These are phyloP conservation scores for Carnegiea gigantea DNA, from an alignment of 179 eudicot genomes.

Conservation along the genomic window DNA sequence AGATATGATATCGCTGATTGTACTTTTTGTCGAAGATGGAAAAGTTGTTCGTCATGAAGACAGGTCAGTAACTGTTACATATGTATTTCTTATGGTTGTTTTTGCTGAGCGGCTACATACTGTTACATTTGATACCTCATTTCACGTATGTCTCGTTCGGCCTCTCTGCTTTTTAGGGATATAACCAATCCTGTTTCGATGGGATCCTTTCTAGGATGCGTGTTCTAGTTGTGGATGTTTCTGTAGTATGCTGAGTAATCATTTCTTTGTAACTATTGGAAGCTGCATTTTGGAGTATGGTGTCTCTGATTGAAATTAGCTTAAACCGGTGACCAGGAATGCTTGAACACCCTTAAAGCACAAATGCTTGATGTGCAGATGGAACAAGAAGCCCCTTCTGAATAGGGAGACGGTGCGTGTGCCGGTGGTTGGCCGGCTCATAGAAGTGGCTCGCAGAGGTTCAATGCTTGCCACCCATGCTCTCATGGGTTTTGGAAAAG, in stretches of 20 bases:
- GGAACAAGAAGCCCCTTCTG: constrained; percentile 79
- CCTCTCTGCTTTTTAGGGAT: too few relatives aligned
- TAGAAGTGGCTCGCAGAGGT: constrained; percentile 58
- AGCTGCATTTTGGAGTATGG: neutral
- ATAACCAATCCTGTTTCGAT: too few relatives aligned
- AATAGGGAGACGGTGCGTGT: constrained; percentile 51
- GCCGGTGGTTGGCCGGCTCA: constrained; percentile 55
- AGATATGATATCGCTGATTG: constrained; percentile 70
- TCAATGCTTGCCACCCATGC: constrained; percentile 80
- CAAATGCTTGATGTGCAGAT: constrained; percentile 34
- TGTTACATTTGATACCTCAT: too few relatives aligned
- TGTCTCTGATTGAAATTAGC: too few relatives aligned
- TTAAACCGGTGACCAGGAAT: too few relatives aligned
- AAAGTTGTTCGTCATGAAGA: constrained; percentile 80
- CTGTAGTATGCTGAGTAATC: too few relatives aligned
- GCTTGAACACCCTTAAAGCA: neutral
- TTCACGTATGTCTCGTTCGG: too few relatives aligned
- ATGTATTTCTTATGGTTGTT: too few relatives aligned
- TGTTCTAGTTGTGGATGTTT: neutral
- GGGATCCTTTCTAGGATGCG: too few relatives aligned
- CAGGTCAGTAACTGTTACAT: constrained; percentile 38
- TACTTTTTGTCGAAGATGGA: constrained; percentile 58
- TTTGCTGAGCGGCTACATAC: too few relatives aligned
- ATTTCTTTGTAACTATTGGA: neutral
- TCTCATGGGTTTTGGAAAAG: constrained; percentile 82